Evolutionary conservation across 257 asterid genomes (phyloP).

Genomic region (Oldenlandia corymbosa): DNA sequence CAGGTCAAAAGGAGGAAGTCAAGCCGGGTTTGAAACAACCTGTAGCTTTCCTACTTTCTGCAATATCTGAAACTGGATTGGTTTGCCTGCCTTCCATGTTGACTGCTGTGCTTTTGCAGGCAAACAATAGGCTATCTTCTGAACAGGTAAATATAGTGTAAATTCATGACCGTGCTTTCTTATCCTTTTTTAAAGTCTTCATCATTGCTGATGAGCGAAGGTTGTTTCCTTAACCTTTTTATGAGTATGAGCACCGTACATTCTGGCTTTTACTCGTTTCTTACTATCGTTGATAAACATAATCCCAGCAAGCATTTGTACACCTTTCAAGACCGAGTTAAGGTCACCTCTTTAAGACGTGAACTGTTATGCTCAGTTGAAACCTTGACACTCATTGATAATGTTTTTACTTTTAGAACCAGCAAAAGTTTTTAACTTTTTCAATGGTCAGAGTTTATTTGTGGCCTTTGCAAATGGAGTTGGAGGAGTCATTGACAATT

Average conservation of each 20-base stretch:
- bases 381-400: neutral
- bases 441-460: neutral
- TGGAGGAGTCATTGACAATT: too few relatives aligned
- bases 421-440: too few relatives aligned
- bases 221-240: neutral
- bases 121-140: conserved; percentile 73
- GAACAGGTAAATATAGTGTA: conserved; percentile 58
- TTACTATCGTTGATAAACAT: neutral
- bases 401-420: neutral
- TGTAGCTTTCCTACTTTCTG: conserved; percentile 68
- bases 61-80: conserved; percentile 90
- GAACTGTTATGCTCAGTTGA: neutral
- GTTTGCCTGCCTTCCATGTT: conserved; percentile 98
- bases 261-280: conserved; percentile 1
- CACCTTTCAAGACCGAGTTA: neutral
- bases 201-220: neutral
- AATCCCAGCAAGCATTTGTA: neutral
- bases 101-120: conserved; percentile 93
- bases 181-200: neutral
- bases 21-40: conserved; percentile 47
- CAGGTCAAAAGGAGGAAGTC: conserved; percentile 38
- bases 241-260: neutral
- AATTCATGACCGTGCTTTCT: neutral
- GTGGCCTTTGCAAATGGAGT: neutral
- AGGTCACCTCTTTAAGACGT: neutral